Evolutionary conservation across 2,329 filamentous ascomycete genomes (phyloP).

Genomic region (Fusarium pilosicola): DNA sequence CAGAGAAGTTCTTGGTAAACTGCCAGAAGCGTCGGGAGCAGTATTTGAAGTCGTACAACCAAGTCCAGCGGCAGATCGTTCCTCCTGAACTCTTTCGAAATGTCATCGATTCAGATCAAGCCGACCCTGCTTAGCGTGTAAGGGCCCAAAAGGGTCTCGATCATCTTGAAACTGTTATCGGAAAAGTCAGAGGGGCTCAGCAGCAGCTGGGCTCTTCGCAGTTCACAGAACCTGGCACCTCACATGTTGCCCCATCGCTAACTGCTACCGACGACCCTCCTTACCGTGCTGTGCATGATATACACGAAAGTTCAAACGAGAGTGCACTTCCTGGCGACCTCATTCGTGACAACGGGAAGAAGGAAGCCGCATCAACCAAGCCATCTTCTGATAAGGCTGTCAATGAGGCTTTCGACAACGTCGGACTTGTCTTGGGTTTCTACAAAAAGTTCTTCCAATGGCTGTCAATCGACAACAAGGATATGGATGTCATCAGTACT

Average conservation of each 20-base stretch:
- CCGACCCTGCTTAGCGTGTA: constrained; percentile 51
- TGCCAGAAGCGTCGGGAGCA: constrained; percentile 44
- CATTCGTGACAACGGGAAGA: constrained; percentile 55
- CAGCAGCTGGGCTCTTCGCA: constrained; percentile 16
- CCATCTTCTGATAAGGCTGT: constrained; percentile 52
- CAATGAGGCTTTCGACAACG: constrained; percentile 62
- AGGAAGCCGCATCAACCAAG: constrained; percentile 2
- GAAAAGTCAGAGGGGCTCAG: constrained; percentile 31
- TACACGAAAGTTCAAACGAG: constrained; percentile 51
- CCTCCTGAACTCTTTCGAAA: constrained; percentile 53
- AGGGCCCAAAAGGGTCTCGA: constrained; percentile 52
- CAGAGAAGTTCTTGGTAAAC: constrained; percentile 45
- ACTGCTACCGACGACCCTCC: constrained; percentile 46
- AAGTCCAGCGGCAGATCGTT: constrained; percentile 47
- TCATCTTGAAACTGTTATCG: constrained; percentile 50
- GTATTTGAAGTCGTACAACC: not conserved
- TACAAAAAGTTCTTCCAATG: constrained; percentile 61
- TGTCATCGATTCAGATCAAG: constrained; percentile 48
- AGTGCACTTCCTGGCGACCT: constrained; percentile 54
- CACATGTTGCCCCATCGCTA: not conserved
- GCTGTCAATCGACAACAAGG: constrained; percentile 63
- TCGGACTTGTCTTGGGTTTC: constrained; percentile 60
- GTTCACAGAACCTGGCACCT: not conserved
- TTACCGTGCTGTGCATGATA: constrained; percentile 58
- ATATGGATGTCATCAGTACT: constrained; percentile 60